phyloP scores from a whole-genome alignment of 1,284 basidiomycete genomes.

The Calocybe gambosa region DNA sequence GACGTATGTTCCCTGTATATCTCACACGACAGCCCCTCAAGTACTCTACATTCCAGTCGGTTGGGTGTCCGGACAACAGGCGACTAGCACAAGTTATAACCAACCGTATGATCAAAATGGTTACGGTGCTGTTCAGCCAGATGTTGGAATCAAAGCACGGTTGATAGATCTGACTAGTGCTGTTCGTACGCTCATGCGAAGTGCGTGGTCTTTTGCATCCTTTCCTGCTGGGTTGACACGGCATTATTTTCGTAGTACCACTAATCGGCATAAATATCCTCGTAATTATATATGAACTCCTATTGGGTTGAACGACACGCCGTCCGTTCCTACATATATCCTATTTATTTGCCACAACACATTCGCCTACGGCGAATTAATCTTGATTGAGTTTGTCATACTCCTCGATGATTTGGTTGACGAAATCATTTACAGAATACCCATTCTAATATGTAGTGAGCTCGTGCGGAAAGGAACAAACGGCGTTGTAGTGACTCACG shows the following conservation, averaged over 20 bases:
- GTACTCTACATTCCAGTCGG: constrained; percentile 59
- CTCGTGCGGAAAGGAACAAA: background rate
- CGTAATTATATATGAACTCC: constrained; percentile 78
- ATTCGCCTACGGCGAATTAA: constrained; percentile 3
- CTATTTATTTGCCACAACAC: background rate
- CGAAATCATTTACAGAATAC: constrained; percentile 68
- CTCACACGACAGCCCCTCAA: background rate
- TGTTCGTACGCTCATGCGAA: constrained; percentile 91
- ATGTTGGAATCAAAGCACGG: constrained; percentile 77
- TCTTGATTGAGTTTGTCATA: constrained; percentile 54
- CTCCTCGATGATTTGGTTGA: constrained; percentile 72
- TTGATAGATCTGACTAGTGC: constrained; percentile 90
- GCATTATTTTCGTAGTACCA: constrained; percentile 61
- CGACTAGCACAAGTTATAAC: constrained; percentile 49
- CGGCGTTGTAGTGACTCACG: constrained; percentile 38
- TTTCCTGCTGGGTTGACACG: constrained; percentile 1
- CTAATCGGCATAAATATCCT: constrained; percentile 79
- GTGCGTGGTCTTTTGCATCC: constrained; percentile 39
- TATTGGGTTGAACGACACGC: constrained; percentile 43
- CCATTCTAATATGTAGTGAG: constrained; percentile 51
- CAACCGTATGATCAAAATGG: constrained; percentile 64
- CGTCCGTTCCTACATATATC: background rate
- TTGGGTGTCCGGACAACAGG: constrained; percentile 68
- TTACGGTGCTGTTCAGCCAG: constrained; percentile 47
- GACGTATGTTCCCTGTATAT: constrained; percentile 59